phyloP scores from a whole-genome alignment of 495 filamentous ascomycete genomes.

The Corynascus novoguineensis region DNA sequence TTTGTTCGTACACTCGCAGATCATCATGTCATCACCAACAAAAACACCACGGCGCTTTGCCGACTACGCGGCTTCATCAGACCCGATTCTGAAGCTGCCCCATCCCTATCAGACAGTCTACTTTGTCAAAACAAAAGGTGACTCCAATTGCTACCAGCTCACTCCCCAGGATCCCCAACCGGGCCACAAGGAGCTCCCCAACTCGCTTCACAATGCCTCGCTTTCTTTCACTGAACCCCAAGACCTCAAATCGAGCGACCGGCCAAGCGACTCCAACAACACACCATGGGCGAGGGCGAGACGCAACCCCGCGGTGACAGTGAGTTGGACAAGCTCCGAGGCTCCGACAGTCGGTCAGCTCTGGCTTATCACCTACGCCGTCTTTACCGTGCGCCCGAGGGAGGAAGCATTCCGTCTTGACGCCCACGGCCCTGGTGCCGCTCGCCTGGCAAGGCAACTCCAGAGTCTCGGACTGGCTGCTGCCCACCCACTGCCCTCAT shows the following conservation, averaged over 20 bases:
- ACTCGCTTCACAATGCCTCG: constrained; percentile 33
- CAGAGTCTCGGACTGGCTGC: constrained; percentile 49
- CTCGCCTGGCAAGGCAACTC: constrained; percentile 45
- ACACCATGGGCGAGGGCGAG: constrained; percentile 44
- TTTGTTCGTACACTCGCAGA: background rate
- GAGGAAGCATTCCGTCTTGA: constrained; percentile 51
- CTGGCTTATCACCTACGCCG: constrained; percentile 57
- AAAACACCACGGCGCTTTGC: constrained; percentile 19
- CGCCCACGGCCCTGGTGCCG: constrained; percentile 37
- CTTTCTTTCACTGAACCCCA: constrained; percentile 40
- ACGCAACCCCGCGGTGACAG: constrained; percentile 36
- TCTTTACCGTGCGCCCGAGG: constrained; percentile 50
- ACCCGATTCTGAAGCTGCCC: constrained; percentile 41
- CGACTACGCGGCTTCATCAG: constrained; percentile 28
- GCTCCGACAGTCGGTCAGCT: constrained; percentile 53
- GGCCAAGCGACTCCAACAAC: constrained; percentile 43
- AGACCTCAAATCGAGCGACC: constrained; percentile 43
- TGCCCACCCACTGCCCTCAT: constrained; percentile 38
- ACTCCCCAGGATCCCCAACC: constrained; percentile 15
- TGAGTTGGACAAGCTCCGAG: constrained; percentile 30
- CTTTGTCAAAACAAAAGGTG: constrained; percentile 25
- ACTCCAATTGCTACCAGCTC: constrained; percentile 20
- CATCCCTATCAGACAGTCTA: constrained; percentile 45
- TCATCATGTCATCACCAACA: constrained; percentile 3
- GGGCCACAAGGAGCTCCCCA: constrained; percentile 14